These are phyloP conservation scores for Calonectria henricotiae DNA, from an alignment of 2,329 filamentous ascomycete genomes.

Conservation along the genomic window DNA sequence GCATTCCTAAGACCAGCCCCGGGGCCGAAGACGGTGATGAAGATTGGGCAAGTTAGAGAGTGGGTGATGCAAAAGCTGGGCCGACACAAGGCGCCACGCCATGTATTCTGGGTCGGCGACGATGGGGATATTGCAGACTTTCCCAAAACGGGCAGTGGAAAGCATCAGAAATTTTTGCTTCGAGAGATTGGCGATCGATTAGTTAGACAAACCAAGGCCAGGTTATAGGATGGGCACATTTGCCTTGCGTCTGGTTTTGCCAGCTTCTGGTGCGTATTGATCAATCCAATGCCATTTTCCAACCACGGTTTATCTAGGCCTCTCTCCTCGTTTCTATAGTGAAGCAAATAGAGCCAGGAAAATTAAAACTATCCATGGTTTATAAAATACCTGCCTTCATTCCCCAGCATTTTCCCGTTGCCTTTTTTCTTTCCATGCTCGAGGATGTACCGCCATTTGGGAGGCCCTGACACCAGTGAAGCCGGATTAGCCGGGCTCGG, in stretches of 20 bases:
- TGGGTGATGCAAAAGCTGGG: slow-evolving; percentile 73
- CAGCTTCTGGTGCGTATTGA: background rate
- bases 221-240: background rate
- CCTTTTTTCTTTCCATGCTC: background rate
- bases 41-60: slow-evolving; percentile 66
- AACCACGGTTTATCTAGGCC: no score
- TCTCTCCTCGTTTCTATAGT: no score
- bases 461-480: background rate
- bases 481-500: slow-evolving; percentile 3
- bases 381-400: no score
- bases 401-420: background rate
- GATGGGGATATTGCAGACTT: slow-evolving; percentile 67
- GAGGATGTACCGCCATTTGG: no score
- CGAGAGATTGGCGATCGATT: slow-evolving; percentile 26
- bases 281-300: no score
- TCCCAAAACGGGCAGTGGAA: slow-evolving; percentile 76
- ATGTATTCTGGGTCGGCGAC: slow-evolving; percentile 79
- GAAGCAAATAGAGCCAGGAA: no score
- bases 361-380: background rate
- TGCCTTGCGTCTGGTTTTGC: background rate
- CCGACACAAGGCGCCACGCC: slow-evolving; percentile 75
- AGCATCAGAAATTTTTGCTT: slow-evolving; percentile 54
- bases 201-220: slow-evolving; percentile 21
- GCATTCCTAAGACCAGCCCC: slow-evolving; percentile 74
- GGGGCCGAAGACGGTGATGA: slow-evolving; percentile 53